Percentiles rank a stretch among this genome's conserved stretches.
Conservation (phyloP, 768 basidiomycete species). For the Hygrophorus russula region DNA sequence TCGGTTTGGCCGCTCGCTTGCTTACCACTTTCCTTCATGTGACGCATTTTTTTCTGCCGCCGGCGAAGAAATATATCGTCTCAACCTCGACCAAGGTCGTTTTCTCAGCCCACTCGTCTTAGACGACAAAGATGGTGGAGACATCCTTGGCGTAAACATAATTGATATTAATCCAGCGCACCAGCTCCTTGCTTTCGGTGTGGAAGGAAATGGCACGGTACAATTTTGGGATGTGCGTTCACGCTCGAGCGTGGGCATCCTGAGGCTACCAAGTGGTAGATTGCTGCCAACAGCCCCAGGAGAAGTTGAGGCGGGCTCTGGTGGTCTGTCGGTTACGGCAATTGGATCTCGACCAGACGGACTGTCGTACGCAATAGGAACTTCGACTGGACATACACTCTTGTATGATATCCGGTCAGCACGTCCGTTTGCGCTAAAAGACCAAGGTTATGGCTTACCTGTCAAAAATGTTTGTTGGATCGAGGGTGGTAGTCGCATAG, state of each 20-base stretch:
- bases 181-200: conserved; percentile 79
- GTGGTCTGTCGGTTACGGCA: conserved; percentile 60
- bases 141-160: conserved; percentile 77
- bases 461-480: conserved; percentile 83
- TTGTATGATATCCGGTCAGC: conserved; percentile 89
- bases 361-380: conserved; percentile 87
- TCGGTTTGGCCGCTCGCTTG: conserved; percentile 82
- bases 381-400: conserved; percentile 88
- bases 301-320: not conserved
- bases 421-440: conserved; percentile 78
- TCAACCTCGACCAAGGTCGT: conserved; percentile 92
- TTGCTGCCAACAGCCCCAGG: conserved; percentile 28
- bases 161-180: conserved; percentile 92
- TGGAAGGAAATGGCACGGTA: conserved; percentile 77
- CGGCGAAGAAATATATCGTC: conserved; percentile 81
- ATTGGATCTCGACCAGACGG: conserved; percentile 82
- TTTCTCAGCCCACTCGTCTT: conserved; percentile 77
- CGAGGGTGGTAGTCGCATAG: conserved; percentile 75
- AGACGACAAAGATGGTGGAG: conserved; percentile 32
- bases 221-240: conserved; percentile 97
- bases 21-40: conserved; percentile 90
- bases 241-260: conserved; percentile 57
- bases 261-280: conserved; percentile 46
- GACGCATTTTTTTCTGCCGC: conserved; percentile 80
- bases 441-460: conserved; percentile 93